Conservation (phyloP, 2,329 filamentous ascomycete species). For the Chlorencoelia australis region DNA sequence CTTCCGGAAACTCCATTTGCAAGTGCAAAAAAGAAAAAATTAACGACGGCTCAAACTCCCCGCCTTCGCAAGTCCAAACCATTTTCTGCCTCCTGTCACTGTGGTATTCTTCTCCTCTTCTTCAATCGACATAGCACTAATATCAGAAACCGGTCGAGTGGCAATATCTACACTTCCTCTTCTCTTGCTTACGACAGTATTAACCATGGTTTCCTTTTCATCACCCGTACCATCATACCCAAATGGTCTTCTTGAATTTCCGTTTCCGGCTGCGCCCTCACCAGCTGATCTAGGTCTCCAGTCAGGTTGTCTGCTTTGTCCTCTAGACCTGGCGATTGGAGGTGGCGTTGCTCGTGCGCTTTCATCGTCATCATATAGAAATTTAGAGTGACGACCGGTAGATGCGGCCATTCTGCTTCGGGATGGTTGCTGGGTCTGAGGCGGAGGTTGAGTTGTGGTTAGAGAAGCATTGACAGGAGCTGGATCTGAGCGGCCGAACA, state of each 20-base stretch:
- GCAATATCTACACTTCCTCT: slow-evolving; percentile 6
- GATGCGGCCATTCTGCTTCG: background rate
- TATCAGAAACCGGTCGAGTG: no score
- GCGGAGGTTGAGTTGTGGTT: no score
- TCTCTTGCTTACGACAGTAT: background rate
- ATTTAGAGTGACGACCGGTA: background rate
- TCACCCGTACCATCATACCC: slow-evolving; percentile 4
- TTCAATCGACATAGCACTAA: background rate
- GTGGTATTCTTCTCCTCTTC: background rate
- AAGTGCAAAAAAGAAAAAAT: background rate
- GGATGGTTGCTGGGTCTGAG: background rate
- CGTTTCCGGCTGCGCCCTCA: slow-evolving; percentile 2
- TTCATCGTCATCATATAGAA: slow-evolving; percentile 10
- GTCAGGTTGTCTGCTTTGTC: slow-evolving; percentile 1
- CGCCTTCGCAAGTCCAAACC: slow-evolving; percentile 11
- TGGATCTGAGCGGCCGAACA: slow-evolving; percentile 3
- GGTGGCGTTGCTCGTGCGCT: slow-evolving; percentile 21
- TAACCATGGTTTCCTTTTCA: background rate
- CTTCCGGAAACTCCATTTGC: background rate
- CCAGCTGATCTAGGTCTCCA: slow-evolving; percentile 14
- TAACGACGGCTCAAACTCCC: slow-evolving; percentile 2
- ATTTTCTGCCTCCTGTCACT: slow-evolving; percentile 7
- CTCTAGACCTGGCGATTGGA: slow-evolving; percentile 17
- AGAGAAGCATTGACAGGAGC: background rate
- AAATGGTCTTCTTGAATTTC: slow-evolving; percentile 1